Base-by-base conservation (phyloP, 1,284 basidiomycete species). In the Puccinia novopanici region DNA sequence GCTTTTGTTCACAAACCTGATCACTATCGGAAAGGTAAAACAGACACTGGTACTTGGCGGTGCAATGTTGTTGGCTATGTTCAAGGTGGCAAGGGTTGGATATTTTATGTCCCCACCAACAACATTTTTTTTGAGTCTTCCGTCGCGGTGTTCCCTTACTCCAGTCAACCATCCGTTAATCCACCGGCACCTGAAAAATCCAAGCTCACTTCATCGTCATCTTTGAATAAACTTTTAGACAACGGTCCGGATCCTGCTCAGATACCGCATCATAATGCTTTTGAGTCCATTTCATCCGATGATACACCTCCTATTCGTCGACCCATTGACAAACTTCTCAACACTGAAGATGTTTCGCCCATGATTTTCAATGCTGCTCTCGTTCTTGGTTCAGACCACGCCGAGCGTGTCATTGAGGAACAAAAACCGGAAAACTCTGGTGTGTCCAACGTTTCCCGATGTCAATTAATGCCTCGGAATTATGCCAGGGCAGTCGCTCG, bases 1-100 rank as follows among this genome's bases (percentile, higher is more conserved):
- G 75, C 75, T 15, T 78, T 68, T 78, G 63, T 78, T 0, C 63
- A 78, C 48, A 52, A 50, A 65, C 75, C 19, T 4, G 17, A 54
- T 27, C 6, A n/a, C 19, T 68, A 45, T 22, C 15, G 40, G 6
- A 45, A 8, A n/a, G 12, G 24, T 2, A 70, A 70, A n/a, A 52
- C 48, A 1, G 45, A 70, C 30, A 3, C 12, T 6, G 5, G 45
- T 27, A 45, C 67, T 9, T 70, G 48, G 67, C n/a, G 45, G 5
- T 70, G 67, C 45, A 48, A 70, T 6, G 24, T 70, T 10, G n/a
- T 70, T 15, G 67, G 67, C 4, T 68, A 68, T 24, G 65, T 68
- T 2, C 65, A 68, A 68, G 65, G 65, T 6, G 65, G 67, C 2
- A 70, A 70, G n/a, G 67, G 67, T 3, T 70, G 67, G 67, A 70